phyloP scores from a whole-genome alignment of 495 filamentous ascomycete genomes.

The Daldinia vernicosa region DNA sequence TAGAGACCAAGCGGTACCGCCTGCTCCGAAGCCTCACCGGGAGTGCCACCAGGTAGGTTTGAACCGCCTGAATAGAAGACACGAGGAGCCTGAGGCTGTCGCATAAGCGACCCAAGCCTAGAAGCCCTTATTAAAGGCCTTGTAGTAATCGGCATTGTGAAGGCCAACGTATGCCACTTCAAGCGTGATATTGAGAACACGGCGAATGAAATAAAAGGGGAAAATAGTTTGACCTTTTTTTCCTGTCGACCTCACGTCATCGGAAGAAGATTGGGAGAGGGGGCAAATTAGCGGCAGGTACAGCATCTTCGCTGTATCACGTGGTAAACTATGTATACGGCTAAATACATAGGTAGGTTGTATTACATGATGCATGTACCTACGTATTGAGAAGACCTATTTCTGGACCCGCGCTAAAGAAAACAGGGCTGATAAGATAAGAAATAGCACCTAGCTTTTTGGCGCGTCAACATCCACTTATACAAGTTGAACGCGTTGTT shows the following conservation, averaged over 20 bases:
- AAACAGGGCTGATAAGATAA: conserved; percentile 37
- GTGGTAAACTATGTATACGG: neutral
- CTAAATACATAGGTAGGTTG: too few species aligned
- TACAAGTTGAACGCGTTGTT: conserved; percentile 27
- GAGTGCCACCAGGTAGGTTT: conserved; percentile 40
- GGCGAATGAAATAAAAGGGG: conserved; percentile 16
- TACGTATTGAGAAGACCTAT: neutral
- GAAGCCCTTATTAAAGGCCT: conserved; percentile 40
- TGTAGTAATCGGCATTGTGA: conserved; percentile 40
- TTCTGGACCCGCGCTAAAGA: neutral
- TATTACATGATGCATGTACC: too few species aligned
- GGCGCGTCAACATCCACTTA: conserved; percentile 30
- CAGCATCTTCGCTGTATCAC: conserved; percentile 3
- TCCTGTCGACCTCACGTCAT: conserved; percentile 33
- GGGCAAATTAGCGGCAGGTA: neutral
- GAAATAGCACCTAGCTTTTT: neutral
- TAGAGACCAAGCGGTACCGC: conserved; percentile 43
- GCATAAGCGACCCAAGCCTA: conserved; percentile 38
- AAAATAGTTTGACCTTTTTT: conserved; percentile 1
- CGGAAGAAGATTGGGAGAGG: conserved; percentile 19
- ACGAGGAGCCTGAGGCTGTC: conserved; percentile 29
- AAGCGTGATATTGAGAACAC: neutral
- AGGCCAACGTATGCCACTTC: neutral
- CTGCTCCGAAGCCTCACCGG: conserved; percentile 35
- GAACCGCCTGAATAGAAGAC: conserved; percentile 36